phyloP scores from a whole-genome alignment of 257 asterid species.

The Fraxinus anomala region DNA sequence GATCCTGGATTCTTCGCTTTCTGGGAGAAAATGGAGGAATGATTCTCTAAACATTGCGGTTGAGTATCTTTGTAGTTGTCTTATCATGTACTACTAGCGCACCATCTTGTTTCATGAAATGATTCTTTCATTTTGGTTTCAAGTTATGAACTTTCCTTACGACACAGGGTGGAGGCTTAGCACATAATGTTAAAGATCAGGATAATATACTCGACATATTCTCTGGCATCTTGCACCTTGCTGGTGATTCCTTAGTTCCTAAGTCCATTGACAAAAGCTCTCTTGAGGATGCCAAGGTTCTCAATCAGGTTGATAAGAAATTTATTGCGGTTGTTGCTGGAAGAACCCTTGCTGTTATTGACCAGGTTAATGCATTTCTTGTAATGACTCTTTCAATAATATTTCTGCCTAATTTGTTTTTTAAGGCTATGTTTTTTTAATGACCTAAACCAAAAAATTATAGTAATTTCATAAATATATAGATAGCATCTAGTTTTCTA shows the following conservation, averaged over 20 bases:
- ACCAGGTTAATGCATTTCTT: slow-evolving; percentile 65
- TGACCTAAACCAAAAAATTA: slow-evolving; percentile 9
- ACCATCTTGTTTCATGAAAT: slow-evolving; percentile 18
- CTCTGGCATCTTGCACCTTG: slow-evolving; percentile 62
- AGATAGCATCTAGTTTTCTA: slow-evolving; percentile 6
- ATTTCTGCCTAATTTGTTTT: slow-evolving; percentile 11
- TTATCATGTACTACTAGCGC: slow-evolving; percentile 27
- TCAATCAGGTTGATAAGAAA: slow-evolving; percentile 91
- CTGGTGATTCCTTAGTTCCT: slow-evolving; percentile 71
- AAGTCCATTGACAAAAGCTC: slow-evolving; percentile 68
- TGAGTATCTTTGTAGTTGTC: slow-evolving; percentile 33
- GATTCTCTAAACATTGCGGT: slow-evolving; percentile 43
- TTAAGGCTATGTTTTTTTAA: slow-evolving; percentile 12
- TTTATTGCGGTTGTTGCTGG: slow-evolving; percentile 87
- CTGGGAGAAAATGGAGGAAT: slow-evolving; percentile 59
- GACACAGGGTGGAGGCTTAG: slow-evolving; percentile 43
- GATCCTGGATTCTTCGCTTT: slow-evolving; percentile 38
- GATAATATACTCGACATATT: slow-evolving; percentile 66
- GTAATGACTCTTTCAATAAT: not conserved
- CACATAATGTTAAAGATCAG: slow-evolving; percentile 36
- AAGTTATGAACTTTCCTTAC: slow-evolving; percentile 27
- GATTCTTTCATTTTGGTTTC: slow-evolving; percentile 21
- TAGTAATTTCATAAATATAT: slow-evolving; percentile 15
- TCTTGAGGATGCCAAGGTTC: slow-evolving; percentile 79
- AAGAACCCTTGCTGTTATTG: slow-evolving; percentile 72